Evolutionary conservation across 2,329 filamentous ascomycete genomes (phyloP), one percentile per base, ranked within the genome.

Genomic region (Colletotrichum paranaense): DNA sequence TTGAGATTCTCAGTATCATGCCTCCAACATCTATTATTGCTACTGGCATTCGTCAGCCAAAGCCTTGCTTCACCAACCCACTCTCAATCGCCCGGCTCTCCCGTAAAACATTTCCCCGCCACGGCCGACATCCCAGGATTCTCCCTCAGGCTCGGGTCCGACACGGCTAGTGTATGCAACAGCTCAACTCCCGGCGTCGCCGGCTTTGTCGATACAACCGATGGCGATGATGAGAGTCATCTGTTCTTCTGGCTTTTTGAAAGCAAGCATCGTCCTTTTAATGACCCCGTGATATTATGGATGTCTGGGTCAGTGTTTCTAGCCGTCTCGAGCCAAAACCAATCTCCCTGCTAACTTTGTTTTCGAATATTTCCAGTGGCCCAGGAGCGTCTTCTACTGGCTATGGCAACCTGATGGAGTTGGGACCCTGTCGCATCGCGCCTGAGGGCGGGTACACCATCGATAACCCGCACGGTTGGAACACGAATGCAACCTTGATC

Each of bases 181-280:
- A 55, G 62, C 46, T 26, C 62, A 14, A 64, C 62, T 22, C 62
- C 62, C 22, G 62, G 62, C 19, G 16, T 52, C 16, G 19, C 62
- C 30, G 62, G 62, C 24, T 64, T 62, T 16, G n/a, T 68, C 0
- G 56, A 68, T 4, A 38, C 42, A 8, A 30, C 1, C 4, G n/a
- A 38, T 7, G 66, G 30, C 7, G 56, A 60, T n/a, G 49, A 35
- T n/a, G 46, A 60, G 12, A 68, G 28, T 16, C 62, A 65, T 22
- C 14, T 65, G 49, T 68, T 68, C 28, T 68, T 68, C 30, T 68
- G 66, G 66, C 66, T 68, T 8, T 60, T 62, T 24, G 66, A 62
- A 11, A 55, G 42, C 30, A 68, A 68, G 46, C 35, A 55, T 22
- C 26, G 53, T 26, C 19, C 46, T 19, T 32, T n/a, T 1, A 28